Percentiles rank a stretch among this genome's conserved stretches.
Conservation (phyloP, 208 protist species). For the Porcisia deanei region DNA sequence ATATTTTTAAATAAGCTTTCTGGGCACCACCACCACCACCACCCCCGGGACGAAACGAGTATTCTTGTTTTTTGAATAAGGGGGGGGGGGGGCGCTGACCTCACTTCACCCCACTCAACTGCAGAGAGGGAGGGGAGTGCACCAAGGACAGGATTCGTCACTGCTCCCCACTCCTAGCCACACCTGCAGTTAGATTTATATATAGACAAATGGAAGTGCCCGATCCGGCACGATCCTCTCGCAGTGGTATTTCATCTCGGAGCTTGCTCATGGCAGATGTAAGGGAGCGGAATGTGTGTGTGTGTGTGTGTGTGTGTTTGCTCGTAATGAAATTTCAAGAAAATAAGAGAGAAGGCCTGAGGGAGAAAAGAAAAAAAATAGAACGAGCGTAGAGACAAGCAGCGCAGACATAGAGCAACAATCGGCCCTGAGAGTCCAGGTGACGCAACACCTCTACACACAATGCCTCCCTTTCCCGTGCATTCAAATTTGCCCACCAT, state of each 20-base stretch:
- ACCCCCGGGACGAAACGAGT: not conserved
- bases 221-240: not conserved
- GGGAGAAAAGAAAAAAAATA: too few species aligned
- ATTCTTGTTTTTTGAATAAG: too few species aligned
- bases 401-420: not conserved
- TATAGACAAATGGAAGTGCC: not conserved
- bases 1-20: too few species aligned
- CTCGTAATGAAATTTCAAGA: not conserved
- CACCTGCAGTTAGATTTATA: not conserved
- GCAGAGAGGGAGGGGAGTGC: not conserved
- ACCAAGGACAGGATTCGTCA: not conserved
- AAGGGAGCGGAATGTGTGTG: not conserved
- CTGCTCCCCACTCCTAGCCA: not conserved
- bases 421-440: not conserved
- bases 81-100: not conserved
- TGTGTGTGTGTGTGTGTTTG: not conserved
- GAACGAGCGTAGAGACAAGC: not conserved
- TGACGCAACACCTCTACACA: not conserved
- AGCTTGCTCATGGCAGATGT: not conserved
- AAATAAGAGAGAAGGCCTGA: not conserved
- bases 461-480: not conserved
- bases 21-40: too few species aligned
- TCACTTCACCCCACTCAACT: not conserved
- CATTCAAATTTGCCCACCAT: not conserved
- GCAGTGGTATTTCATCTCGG: not conserved